phyloP scores from a whole-genome alignment of 2,329 filamentous ascomycete genomes.

The Macrophomina phaseolina region DNA sequence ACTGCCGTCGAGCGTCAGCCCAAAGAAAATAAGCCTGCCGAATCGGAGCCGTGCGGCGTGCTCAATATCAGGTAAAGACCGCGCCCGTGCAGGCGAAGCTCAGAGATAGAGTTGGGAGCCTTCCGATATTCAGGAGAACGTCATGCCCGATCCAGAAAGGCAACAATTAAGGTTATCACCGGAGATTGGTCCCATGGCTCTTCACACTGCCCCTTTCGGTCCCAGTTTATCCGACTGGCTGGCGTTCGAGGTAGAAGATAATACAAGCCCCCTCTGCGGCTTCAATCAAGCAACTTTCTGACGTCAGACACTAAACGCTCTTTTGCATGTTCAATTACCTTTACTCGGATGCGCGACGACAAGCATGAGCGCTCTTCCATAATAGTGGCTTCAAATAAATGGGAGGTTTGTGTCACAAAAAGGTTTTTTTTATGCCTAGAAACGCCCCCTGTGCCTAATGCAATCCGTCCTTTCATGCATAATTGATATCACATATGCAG shows the following conservation, averaged over 20 bases:
- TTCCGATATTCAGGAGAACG: not conserved
- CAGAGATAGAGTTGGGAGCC: conserved; percentile 7
- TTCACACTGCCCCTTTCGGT: conserved; percentile 1
- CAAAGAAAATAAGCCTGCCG: not conserved
- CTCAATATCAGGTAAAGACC: not conserved
- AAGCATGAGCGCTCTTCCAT: not conserved
- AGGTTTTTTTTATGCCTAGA: not conserved
- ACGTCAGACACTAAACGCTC: not conserved
- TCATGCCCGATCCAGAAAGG: not conserved
- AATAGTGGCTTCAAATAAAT: not conserved
- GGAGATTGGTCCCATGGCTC: conserved; percentile 3
- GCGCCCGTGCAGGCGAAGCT: not conserved
- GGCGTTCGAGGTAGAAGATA: not conserved
- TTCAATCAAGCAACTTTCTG: not conserved
- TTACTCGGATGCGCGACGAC: conserved; percentile 1
- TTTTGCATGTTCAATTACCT: not conserved
- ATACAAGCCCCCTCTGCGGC: not conserved
- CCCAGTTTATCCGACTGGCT: conserved; percentile 12
- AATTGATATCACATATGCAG: conserved; percentile 2
- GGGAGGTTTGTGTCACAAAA: not conserved
- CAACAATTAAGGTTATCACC: conserved; percentile 8
- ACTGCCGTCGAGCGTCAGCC: not conserved
- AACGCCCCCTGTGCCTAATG: not conserved
- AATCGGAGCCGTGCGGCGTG: conserved; percentile 5
- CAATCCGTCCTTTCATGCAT: not conserved